phyloP scores from a whole-genome alignment of 1,284 basidiomycete species.

The Malassezia cuniculi region DNA sequence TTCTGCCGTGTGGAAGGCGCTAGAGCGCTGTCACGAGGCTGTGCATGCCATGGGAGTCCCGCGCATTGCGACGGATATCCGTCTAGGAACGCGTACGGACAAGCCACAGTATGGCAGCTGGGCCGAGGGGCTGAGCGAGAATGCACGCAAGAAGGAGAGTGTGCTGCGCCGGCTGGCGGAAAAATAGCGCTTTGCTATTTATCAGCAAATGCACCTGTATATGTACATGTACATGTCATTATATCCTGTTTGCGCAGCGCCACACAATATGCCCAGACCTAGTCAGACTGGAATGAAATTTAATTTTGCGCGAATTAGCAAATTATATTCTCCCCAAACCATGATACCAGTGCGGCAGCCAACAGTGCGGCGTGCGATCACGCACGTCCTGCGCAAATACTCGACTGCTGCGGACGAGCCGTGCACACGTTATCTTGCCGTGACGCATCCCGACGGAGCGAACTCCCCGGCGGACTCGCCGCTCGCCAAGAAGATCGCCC shows the following conservation, averaged over 20 bases:
- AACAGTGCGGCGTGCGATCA: no score
- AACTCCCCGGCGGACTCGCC: conserved; percentile 18
- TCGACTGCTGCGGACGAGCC: conserved; percentile 12
- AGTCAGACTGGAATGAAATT: no score
- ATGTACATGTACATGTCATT: no score
- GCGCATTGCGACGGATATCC: conserved; percentile 42
- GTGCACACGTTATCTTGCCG: conserved; percentile 28
- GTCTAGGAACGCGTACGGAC: conserved; percentile 39
- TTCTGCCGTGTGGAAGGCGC: conserved; percentile 27
- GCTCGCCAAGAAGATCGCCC: conserved; percentile 24
- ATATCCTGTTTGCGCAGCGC: no score
- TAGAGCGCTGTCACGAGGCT: conserved; percentile 39
- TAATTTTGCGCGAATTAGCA: no score
- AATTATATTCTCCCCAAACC: no score
- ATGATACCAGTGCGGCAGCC: no score
- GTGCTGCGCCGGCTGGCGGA: conserved; percentile 22
- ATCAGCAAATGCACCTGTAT: no score
- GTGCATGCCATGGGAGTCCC: conserved; percentile 39
- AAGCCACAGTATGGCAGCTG: conserved; percentile 21
- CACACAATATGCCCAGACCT: no score
- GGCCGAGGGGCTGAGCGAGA: conserved; percentile 28
- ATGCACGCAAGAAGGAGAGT: conserved; percentile 41
- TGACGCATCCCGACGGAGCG: conserved; percentile 33
- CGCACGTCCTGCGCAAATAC: no score
- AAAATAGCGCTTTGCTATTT: no score